Evolutionary conservation across 371 early-diverging fungal genomes (phyloP), one percentile per base, ranked within the genome.

Genomic region (Mortierella sp.): DNA sequence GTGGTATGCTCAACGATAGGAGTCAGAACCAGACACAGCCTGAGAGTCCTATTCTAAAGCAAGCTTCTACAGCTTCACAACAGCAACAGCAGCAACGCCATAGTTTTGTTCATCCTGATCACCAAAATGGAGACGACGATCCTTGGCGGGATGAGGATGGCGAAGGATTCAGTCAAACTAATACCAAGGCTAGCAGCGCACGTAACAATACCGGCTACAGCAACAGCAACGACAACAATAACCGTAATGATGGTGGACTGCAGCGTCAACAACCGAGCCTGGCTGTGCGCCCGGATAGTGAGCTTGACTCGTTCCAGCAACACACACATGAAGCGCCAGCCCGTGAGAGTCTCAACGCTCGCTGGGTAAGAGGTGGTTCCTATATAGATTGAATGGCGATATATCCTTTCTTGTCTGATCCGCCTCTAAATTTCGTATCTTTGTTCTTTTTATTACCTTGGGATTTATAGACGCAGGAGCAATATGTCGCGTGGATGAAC

Each of bases 401-500:
- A n/a, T n/a, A n/a, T n/a, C n/a, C n/a, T n/a, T n/a, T n/a, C n/a
- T n/a, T n/a, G n/a, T n/a, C 3, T 31, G 15, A 4, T 37, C 15
- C 19, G 23, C 1, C 17, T 43, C n/a, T 60, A 4, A n/a, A n/a
- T n/a, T n/a, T n/a, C 24, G 11, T 21, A 30, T 31, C 19, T 5
- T 43, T 2, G 11, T 50, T 26, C 34, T 26, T 26, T 23, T 44
- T 39, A n/a, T 49, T 26, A 19, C 15, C 9, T 15, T 26, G n/a
- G 7, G 15, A 19, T 17, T 1, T 41, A 1, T 80, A 82, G 85
- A 79, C 80, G 6, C 64, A 79, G n/a, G 67, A 64, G 23, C 80
- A 87, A 46, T 87, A 83, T 58, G 65, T 87, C 26, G 64, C 70
- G n/a, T 89, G 89, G 89, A 80, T 89, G 42, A 87, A 89, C 65